These are phyloP conservation scores for Solanum aculeatissimum DNA, from an alignment of 305 asterid genomes.

Conservation along the genomic window DNA sequence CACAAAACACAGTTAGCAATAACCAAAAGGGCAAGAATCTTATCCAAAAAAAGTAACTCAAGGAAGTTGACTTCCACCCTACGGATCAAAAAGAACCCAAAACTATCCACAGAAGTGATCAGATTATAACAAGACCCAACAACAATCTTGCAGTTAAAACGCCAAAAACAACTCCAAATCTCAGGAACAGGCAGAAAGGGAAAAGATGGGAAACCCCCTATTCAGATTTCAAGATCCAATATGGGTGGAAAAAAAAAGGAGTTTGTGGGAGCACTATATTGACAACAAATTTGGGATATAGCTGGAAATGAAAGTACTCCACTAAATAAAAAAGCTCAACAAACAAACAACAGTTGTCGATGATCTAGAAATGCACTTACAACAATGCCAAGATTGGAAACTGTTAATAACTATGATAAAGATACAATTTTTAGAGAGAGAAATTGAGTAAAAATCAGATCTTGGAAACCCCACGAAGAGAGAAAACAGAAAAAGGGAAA, in stretches of 20 bases:
- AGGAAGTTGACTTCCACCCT: neutral
- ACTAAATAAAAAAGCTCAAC: neutral
- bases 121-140: neutral
- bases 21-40: neutral
- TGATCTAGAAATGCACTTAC: slow-evolving; percentile 7
- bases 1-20: neutral
- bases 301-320: slow-evolving; percentile 4
- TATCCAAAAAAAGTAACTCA: neutral
- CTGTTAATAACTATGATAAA: neutral
- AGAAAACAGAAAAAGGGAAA: neutral
- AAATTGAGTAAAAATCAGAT: neutral
- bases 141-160: neutral
- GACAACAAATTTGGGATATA: neutral
- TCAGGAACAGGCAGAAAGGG: neutral
- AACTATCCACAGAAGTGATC: neutral
- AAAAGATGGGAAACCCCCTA: neutral
- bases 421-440: neutral
- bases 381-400: slow-evolving; percentile 5
- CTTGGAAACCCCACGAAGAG: neutral
- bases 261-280: neutral
- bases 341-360: neutral
- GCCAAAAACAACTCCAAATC: neutral
- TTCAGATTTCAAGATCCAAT: neutral
- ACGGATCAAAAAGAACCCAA: neutral
- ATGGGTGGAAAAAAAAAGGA: neutral